Evolutionary conservation across 768 basidiomycete species (phyloP), one percentile per base, ranked within the genome.

Genomic region (Lactifluus hygrophoroides): DNA sequence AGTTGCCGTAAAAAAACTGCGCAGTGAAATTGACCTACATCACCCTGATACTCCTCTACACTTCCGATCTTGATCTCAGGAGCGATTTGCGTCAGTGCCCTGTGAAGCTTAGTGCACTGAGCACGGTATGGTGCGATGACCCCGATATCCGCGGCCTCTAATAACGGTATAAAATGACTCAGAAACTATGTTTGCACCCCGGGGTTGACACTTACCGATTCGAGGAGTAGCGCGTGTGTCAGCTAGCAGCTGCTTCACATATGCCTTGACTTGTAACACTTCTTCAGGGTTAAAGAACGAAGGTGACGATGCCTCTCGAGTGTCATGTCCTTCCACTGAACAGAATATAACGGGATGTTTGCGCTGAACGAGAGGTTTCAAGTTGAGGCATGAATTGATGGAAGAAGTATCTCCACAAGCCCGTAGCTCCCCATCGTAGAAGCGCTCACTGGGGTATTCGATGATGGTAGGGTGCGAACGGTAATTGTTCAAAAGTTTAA

Each of bases 281-380:
- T 87, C 85, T 28, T 81, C 76, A 37, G 81, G 76, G 57, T 88
- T 88, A 73, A 86, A 87, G 68, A 84, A 86, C 0, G 84, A 86
- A 1, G 85, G 86, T 0, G 85, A 86, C 0, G 77, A 75, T 2
- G 79, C 77, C 65, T 88, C 85, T n/a, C 84, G 77, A 25, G 79
- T 77, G 64, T 88, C 84, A 62, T 79, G 79, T 17, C 86, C 85
- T 71, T 3, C 78, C 75, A 66, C 86, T 81, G 69, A 87, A 85
- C 1, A 86, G 69, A 42, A 87, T 69, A 57, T 45, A 23, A 57
- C 13, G 0, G 86, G 84, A 68, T 85, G 86, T 1, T 73, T 72
- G 38, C 70, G 73, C 2, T 68, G 70, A 0, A 75, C 75, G 6
- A 77, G 69, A 16, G 68, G 56, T 2, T 63, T 60, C 40, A 57